Conservation (phyloP, 2,329 filamentous ascomycete species). For the Davidsoniella virescens region DNA sequence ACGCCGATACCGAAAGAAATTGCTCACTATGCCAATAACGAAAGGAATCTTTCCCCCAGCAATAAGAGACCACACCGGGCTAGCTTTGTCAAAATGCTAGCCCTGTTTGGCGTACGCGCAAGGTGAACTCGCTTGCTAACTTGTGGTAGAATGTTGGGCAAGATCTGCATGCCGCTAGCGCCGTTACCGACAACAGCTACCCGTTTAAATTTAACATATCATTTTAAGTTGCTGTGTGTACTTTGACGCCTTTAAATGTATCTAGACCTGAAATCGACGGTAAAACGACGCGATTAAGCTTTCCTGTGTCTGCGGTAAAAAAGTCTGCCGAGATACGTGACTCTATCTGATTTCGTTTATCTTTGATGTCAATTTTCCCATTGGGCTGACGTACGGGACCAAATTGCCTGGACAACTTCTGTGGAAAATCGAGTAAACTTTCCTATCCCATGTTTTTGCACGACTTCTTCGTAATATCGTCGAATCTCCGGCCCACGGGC, state of each 20-base stretch:
- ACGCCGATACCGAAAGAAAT: too few species aligned
- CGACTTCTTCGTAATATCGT: slow-evolving; percentile 33
- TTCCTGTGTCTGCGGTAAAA: slow-evolving; percentile 19
- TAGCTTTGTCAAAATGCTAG: too few species aligned
- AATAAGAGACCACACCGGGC: too few species aligned
- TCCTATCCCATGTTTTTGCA: not conserved
- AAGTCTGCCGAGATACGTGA: slow-evolving; percentile 12
- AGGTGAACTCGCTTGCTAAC: slow-evolving; percentile 17
- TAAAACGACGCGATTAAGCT: slow-evolving; percentile 19
- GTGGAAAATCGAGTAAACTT: not conserved
- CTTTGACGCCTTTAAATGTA: slow-evolving; percentile 31
- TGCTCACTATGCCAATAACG: too few species aligned
- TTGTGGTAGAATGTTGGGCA: slow-evolving; percentile 26
- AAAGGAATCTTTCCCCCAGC: too few species aligned
- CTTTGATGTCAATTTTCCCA: slow-evolving; percentile 9
- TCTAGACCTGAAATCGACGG: slow-evolving; percentile 34
- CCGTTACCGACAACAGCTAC: slow-evolving; percentile 38
- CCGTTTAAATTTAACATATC: slow-evolving; percentile 27
- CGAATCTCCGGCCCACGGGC: slow-evolving; percentile 49
- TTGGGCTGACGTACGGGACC: slow-evolving; percentile 8
- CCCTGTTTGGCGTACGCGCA: slow-evolving; percentile 20
- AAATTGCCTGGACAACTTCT: slow-evolving; percentile 13
- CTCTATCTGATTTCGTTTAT: not conserved
- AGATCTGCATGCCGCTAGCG: slow-evolving; percentile 34
- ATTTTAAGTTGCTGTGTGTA: slow-evolving; percentile 40